Evolutionary conservation across 495 filamentous ascomycete genomes (phyloP).

Genomic region (Penicillium pulvis): DNA sequence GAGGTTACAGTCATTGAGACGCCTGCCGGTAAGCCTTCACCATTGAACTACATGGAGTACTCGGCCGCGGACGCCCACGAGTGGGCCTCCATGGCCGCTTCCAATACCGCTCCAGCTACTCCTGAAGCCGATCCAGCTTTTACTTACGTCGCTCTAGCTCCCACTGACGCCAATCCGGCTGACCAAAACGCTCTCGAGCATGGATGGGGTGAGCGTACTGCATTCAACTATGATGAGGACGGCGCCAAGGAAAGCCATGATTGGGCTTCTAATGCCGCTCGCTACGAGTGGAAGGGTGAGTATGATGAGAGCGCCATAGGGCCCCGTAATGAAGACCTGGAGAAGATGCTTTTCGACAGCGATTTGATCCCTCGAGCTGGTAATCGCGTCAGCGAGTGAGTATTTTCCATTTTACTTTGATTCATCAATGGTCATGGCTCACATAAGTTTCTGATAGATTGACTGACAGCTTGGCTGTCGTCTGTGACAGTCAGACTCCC

Average conservation of each 20-base stretch:
- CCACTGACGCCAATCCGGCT: background rate
- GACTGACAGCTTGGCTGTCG: conserved; percentile 15
- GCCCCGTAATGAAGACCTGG: conserved; percentile 65
- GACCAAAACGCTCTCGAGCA: background rate
- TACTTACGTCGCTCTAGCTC: no score
- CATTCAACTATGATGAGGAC: conserved; percentile 1
- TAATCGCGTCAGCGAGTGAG: conserved; percentile 42
- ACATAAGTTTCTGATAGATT: conserved; percentile 22
- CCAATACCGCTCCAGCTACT: no score
- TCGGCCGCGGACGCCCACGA: no score
- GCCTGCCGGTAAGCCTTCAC: no score
- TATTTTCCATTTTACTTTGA: background rate
- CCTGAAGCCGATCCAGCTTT: no score
- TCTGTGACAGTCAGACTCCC: conserved; percentile 14
- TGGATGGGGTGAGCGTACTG: conserved; percentile 3
- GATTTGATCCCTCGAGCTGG: conserved; percentile 48
- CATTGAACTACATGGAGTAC: no score
- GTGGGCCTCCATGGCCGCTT: no score
- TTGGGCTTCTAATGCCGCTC: conserved; percentile 60
- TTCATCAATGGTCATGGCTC: background rate
- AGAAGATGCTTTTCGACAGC: conserved; percentile 69
- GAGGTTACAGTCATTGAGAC: no score
- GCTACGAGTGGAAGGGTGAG: conserved; percentile 86
- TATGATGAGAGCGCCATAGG: conserved; percentile 71
- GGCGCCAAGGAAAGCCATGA: background rate